These are phyloP conservation scores for Termitomyces sp. DNA, from an alignment of 768 basidiomycete genomes.

Conservation along the genomic window DNA sequence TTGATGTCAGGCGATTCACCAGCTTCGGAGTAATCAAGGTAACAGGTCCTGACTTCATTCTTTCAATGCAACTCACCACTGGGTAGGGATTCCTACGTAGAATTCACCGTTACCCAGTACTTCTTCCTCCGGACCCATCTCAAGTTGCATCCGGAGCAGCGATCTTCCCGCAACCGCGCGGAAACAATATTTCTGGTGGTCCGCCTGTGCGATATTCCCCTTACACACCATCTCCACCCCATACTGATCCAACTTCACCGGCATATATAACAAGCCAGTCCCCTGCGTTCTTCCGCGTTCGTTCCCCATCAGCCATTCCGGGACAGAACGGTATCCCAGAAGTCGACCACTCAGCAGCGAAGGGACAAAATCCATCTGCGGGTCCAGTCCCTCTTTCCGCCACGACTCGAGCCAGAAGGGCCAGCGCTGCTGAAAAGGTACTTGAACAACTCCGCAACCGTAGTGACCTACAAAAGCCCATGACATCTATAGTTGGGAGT, in stretches of 20 bases:
- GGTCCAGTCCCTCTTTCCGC: conserved; percentile 22
- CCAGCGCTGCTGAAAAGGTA: conserved; percentile 65
- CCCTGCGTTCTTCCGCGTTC: conserved; percentile 16
- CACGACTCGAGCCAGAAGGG: conserved; percentile 38
- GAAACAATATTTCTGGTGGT: conserved; percentile 29
- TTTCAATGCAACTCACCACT: background rate
- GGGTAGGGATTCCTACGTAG: conserved; percentile 82
- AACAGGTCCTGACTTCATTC: conserved; percentile 28
- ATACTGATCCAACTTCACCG: conserved; percentile 13
- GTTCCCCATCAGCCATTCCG: conserved; percentile 20
- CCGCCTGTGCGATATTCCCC: conserved; percentile 21
- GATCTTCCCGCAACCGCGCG: conserved; percentile 29
- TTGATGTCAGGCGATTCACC: conserved; percentile 91
- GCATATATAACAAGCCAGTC: conserved; percentile 10
- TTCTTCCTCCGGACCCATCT: conserved; percentile 39
- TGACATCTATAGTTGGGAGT: conserved; percentile 22
- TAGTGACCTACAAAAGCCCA: conserved; percentile 40
- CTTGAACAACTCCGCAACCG: conserved; percentile 58
- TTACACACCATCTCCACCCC: conserved; percentile 18
- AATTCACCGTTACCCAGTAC: conserved; percentile 89
- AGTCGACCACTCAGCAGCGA: conserved; percentile 3
- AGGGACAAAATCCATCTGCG: conserved; percentile 6
- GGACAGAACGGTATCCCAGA: conserved; percentile 21
- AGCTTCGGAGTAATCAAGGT: conserved; percentile 98
- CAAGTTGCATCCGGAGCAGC: conserved; percentile 13